Percentiles rank a stretch among this genome's conserved stretches.
These are phyloP conservation scores for Wickerhamomyces strasburgensis DNA, from an alignment of 805 yeast genomes.

Conservation along the genomic window DNA sequence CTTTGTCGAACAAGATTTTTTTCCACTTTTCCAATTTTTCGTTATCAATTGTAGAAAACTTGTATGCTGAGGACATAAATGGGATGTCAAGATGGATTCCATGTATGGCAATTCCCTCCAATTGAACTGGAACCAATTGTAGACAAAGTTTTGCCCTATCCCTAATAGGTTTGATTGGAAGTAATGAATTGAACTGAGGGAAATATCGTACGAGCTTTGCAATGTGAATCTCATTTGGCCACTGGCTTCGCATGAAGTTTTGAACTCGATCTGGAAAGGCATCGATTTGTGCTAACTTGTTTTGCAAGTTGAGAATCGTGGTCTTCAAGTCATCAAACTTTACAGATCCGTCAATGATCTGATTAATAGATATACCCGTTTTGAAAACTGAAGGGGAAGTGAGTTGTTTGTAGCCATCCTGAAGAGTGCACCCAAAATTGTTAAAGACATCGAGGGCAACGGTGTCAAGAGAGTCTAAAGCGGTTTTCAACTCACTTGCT, in stretches of 20 bases:
- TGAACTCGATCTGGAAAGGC: slow-evolving; percentile 3
- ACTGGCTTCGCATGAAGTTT: slow-evolving; percentile 4
- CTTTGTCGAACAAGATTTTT: no score
- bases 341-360: background rate
- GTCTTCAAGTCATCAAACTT: slow-evolving; percentile 5
- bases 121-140: background rate
- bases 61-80: no score
- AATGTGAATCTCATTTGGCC: slow-evolving; percentile 9
- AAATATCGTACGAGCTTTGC: slow-evolving; percentile 6
- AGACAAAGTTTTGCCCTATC: slow-evolving; percentile 4
- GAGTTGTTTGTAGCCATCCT: slow-evolving; percentile 1
- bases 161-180: slow-evolving; percentile 5
- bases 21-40: no score
- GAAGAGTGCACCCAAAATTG: no score
- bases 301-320: slow-evolving; percentile 7
- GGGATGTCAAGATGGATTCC: background rate
- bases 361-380: no score
- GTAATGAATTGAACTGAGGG: slow-evolving; percentile 6
- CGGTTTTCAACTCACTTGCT: slow-evolving; percentile 1
- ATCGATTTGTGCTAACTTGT: slow-evolving; percentile 4
- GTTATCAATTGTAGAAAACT: no score
- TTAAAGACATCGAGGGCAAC: no score
- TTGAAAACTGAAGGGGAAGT: no score
- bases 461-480: slow-evolving; percentile 2
- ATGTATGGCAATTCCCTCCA: background rate